Conservation (phyloP, 768 basidiomycete species). For the Mycena haematopus region DNA sequence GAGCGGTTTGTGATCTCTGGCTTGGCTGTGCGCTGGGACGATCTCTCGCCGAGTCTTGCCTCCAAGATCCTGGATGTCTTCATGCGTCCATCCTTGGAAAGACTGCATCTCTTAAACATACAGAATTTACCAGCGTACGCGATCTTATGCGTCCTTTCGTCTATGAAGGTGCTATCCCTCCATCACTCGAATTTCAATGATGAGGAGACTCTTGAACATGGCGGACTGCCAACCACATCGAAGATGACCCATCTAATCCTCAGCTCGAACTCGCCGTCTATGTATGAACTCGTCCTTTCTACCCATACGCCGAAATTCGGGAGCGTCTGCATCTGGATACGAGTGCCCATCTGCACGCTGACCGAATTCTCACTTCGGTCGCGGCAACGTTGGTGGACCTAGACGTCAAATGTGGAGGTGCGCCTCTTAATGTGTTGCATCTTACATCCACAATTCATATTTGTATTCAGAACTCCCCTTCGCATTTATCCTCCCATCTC, state of each 20-base stretch:
- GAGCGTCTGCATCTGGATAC: slow-evolving; percentile 8
- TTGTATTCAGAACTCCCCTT: not conserved
- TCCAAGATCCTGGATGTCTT: slow-evolving; percentile 10
- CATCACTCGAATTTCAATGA: slow-evolving; percentile 7
- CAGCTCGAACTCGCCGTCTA: not conserved
- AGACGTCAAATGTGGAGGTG: slow-evolving; percentile 19
- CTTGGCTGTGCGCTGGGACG: slow-evolving; percentile 8
- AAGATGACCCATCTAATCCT: slow-evolving; percentile 10
- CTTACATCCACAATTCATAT: not conserved
- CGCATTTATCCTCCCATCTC: slow-evolving; percentile 9
- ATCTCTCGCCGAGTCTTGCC: not conserved
- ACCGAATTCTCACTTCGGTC: slow-evolving; percentile 6
- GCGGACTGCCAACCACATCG: not conserved
- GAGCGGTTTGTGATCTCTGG: slow-evolving; percentile 25
- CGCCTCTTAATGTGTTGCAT: not conserved
- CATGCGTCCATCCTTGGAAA: not conserved
- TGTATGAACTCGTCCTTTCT: slow-evolving; percentile 6
- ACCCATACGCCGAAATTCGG: slow-evolving; percentile 4
- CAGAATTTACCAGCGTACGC: not conserved
- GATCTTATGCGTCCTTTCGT: not conserved
- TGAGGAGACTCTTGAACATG: not conserved
- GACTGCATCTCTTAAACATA: slow-evolving; percentile 19
- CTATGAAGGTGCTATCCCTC: slow-evolving; percentile 10
- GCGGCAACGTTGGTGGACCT: slow-evolving; percentile 3
- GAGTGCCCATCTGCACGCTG: not conserved